Conservation (phyloP, 768 basidiomycete species). For the Gymnopilus junonius region DNA sequence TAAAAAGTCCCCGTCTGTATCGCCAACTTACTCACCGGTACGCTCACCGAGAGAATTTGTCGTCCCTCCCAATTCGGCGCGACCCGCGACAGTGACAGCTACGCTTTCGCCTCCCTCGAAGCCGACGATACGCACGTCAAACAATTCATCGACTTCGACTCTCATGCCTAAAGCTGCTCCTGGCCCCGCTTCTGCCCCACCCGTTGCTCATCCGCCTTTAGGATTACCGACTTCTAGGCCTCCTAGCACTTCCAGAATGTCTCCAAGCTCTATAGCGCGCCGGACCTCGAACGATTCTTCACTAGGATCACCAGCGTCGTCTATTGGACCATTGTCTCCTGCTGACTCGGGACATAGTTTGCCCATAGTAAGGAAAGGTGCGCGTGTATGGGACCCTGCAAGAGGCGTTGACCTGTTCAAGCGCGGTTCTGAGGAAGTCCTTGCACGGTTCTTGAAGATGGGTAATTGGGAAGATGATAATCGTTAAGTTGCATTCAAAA, state of each 20-base stretch:
- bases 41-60: constrained; percentile 30
- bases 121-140: constrained; percentile 18
- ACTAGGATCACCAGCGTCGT: constrained; percentile 57
- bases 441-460: constrained; percentile 82
- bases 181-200: constrained; percentile 11
- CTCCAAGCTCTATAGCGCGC: constrained; percentile 35
- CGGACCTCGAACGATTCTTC: constrained; percentile 56
- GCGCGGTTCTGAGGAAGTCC: constrained; percentile 84
- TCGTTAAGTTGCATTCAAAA: constrained; percentile 23
- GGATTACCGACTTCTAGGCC: background rate
- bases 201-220: constrained; percentile 1
- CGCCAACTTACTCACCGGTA: constrained; percentile 28
- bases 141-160: constrained; percentile 15
- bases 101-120: background rate
- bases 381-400: constrained; percentile 84
- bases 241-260: constrained; percentile 12
- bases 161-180: constrained; percentile 12
- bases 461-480: constrained; percentile 68
- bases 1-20: constrained; percentile 22
- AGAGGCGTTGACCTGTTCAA: constrained; percentile 88
- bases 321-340: constrained; percentile 56
- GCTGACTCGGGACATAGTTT: constrained; percentile 38
- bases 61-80: constrained; percentile 12
- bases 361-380: constrained; percentile 43
- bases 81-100: constrained; percentile 7